A percentile compares a stretch with the other conserved stretches of the same genome.
Conservation (phyloP, 2,329 filamentous ascomycete species). For the Cercospora brassicicola region DNA sequence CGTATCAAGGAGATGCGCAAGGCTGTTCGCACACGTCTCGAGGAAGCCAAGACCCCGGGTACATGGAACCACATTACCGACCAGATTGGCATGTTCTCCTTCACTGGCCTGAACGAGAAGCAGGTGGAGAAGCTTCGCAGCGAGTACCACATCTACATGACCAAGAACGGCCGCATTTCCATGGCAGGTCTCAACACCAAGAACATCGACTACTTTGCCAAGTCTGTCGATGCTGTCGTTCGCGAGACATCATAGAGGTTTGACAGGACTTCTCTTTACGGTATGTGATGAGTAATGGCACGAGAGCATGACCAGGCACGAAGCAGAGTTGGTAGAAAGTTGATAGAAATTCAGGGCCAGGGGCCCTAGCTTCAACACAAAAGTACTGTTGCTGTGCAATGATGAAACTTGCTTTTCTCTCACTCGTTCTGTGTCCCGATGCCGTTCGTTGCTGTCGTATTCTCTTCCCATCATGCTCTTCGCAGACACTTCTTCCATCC, state of each 20-base stretch:
- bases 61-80: slow-evolving; percentile 97
- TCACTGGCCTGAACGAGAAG: slow-evolving; percentile 73
- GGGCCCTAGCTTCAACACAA: slow-evolving; percentile 6
- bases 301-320: background rate
- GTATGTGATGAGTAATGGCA: slow-evolving; percentile 2
- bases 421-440: background rate
- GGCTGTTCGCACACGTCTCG: slow-evolving; percentile 73
- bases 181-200: slow-evolving; percentile 95
- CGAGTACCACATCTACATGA: slow-evolving; percentile 80
- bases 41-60: slow-evolving; percentile 81
- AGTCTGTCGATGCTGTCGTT: slow-evolving; percentile 83
- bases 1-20: slow-evolving; percentile 91
- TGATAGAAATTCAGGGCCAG: slow-evolving; percentile 5
- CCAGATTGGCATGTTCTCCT: slow-evolving; percentile 99
- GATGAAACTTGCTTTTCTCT: background rate
- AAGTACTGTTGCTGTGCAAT: background rate
- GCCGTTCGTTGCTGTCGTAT: background rate
- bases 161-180: slow-evolving; percentile 95
- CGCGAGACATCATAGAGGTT: slow-evolving; percentile 46
- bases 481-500: background rate
- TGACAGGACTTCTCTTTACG: background rate
- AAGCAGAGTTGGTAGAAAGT: background rate
- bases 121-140: slow-evolving; percentile 71
- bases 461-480: background rate
- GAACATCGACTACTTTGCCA: slow-evolving; percentile 91